Evolutionary conservation across 106 monocot species (phyloP), one percentile per base, ranked within the genome.

Genomic region (Dioscorea alata): DNA sequence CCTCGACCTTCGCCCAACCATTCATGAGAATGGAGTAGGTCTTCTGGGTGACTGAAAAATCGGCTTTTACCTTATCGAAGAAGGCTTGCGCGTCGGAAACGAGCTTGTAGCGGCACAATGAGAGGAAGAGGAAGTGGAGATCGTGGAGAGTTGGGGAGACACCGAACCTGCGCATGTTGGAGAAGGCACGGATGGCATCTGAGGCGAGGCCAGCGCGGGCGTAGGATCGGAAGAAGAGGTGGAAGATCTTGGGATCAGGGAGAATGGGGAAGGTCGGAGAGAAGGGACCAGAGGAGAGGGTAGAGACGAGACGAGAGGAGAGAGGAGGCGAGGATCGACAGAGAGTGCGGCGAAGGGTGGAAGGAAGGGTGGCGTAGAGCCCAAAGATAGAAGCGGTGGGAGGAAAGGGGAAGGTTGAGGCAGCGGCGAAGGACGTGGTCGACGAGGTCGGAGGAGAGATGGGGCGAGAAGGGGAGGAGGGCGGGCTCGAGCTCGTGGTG

Each of bases 301-400:
- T 90, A 90, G 48, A 76, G 87, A 22, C 81, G 74, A 63, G 66
- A 58, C 24, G 76, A 66, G 35, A 71, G 80, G 49, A 93, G 81
- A 75, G 78, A 59, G 61, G 73, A 57, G 57, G 81, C 63, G 60
- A 99, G 77, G 63, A 84, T 48, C 52, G 61, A 77, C 73, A 57
- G 72, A 75, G 72, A 60, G 48, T 35, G 14, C 6, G 72, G 28
- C 16, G 70, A 63, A 31, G 73, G 83, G 71, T 24, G 33, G 71
- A 83, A 85, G 34, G 53, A 31, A 0, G 86, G 80, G 23, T 79
- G 61, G 50, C 52, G 64, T 31, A 56, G 34, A 64, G 87, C 59
- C 80, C 81, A 81, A 65, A 83, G 71, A 77, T 90, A 92, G 75
- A 99, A 84, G 59, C 76, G 80, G 75, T 85, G 85, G 22, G 81